Evolutionary conservation across 768 basidiomycete genomes (phyloP).

Genomic region (Suillus fuscotomentosus): DNA sequence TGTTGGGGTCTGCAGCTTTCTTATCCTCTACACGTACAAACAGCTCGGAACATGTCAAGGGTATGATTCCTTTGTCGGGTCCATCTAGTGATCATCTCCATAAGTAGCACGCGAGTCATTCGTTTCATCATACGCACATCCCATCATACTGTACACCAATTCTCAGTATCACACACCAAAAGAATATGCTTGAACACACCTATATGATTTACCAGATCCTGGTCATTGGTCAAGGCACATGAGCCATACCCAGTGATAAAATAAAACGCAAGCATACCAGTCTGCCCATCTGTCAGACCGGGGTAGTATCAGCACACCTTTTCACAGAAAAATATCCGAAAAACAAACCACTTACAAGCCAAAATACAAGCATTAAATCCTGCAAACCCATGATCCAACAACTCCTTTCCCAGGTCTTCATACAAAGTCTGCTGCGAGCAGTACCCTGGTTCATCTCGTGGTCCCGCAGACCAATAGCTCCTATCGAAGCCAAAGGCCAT

Average conservation of each 20-base stretch:
- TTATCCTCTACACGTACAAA: constrained; percentile 79
- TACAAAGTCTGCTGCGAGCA: constrained; percentile 95
- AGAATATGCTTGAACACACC: constrained; percentile 44
- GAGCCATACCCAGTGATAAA: constrained; percentile 5
- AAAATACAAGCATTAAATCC: constrained; percentile 99
- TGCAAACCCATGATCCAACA: constrained; percentile 92
- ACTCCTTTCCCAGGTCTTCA: constrained; percentile 89
- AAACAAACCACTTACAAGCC: constrained; percentile 73
- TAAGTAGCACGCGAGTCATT: constrained; percentile 5
- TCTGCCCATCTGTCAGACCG: constrained; percentile 63
- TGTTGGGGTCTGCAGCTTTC: constrained; percentile 58
- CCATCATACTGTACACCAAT: constrained; percentile 76
- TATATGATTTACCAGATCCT: constrained; percentile 94
- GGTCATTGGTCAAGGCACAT: constrained; percentile 34
- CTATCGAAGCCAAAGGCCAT: constrained; percentile 96
- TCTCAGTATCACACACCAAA: not conserved
- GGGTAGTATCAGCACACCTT: not conserved
- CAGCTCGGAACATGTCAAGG: constrained; percentile 90
- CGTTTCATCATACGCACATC: constrained; percentile 57
- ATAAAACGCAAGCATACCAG: constrained; percentile 48
- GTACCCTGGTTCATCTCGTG: constrained; percentile 85
- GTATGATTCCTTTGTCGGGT: constrained; percentile 95
- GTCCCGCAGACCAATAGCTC: constrained; percentile 95
- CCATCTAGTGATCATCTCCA: constrained; percentile 57
- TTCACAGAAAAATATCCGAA: constrained; percentile 2